Conservation (phyloP, 768 basidiomycete species). For the Tephrocybe sp. region DNA sequence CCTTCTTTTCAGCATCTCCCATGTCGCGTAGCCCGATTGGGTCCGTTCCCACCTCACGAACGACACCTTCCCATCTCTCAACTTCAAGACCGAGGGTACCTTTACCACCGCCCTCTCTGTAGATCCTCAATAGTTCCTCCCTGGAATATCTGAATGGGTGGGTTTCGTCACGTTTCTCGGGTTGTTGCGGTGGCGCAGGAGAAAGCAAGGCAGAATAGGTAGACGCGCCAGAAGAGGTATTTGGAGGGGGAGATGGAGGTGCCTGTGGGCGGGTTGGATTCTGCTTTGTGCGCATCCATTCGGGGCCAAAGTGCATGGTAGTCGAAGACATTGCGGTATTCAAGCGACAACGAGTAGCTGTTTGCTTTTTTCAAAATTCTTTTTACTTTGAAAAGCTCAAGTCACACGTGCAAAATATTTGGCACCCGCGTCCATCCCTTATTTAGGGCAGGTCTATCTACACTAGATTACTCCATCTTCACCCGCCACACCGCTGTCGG, state of each 20-base stretch:
- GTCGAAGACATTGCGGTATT: constrained; percentile 46
- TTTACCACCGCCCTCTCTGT: constrained; percentile 73
- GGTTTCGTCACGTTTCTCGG: constrained; percentile 58
- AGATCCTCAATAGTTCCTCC: constrained; percentile 81
- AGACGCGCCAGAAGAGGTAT: constrained; percentile 47
- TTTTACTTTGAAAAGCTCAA: constrained; percentile 22
- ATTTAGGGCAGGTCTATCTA: constrained; percentile 39
- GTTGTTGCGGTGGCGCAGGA: constrained; percentile 42
- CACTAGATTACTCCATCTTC: constrained; percentile 34
- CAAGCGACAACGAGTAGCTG: constrained; percentile 18
- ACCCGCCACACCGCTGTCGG: constrained; percentile 74
- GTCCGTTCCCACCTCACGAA: constrained; percentile 69
- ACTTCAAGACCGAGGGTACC: constrained; percentile 80
- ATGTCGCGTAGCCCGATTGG: constrained; percentile 79
- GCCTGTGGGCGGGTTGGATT: constrained; percentile 48
- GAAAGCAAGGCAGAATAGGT: constrained; percentile 74
- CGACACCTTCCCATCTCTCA: constrained; percentile 87
- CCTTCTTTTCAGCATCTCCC: constrained; percentile 86
- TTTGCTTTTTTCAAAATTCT: constrained; percentile 30
- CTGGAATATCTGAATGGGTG: constrained; percentile 87
- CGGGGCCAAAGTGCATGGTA: constrained; percentile 88
- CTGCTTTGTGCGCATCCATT: constrained; percentile 89
- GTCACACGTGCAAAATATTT: constrained; percentile 44
- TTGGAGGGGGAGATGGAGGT: constrained; percentile 60
- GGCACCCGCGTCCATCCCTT: constrained; percentile 10